phyloP scores from a whole-genome alignment of 1,284 basidiomycete genomes.

The Sanguinoderma infundibulare region DNA sequence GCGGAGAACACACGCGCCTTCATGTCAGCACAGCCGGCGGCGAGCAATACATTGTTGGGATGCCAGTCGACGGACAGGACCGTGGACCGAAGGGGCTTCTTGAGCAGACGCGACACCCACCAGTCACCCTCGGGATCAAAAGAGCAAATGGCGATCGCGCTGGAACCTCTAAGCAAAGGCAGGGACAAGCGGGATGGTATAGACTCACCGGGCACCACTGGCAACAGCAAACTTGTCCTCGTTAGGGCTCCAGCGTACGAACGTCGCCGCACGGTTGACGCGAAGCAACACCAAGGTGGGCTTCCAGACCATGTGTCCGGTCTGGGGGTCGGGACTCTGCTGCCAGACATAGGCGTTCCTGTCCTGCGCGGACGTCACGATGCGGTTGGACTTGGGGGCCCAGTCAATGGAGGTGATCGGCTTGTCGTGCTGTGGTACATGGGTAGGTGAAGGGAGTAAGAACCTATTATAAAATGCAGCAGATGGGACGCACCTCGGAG shows the following conservation, averaged over 20 bases:
- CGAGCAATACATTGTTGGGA: conserved; percentile 91
- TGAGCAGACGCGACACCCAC: conserved; percentile 98
- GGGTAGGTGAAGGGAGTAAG: background rate
- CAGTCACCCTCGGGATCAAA: conserved; percentile 98
- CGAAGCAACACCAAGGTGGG: conserved; percentile 96
- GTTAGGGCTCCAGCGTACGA: conserved; percentile 95
- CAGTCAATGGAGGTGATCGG: conserved; percentile 98
- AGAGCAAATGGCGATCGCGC: conserved; percentile 92
- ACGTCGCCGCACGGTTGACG: conserved; percentile 95
- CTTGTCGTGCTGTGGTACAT: conserved; percentile 88
- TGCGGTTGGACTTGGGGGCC: conserved; percentile 95
- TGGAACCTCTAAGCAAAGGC: conserved; percentile 31
- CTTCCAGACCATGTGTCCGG: conserved; percentile 83
- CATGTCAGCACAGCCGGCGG: conserved; percentile 94
- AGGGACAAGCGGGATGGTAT: conserved; percentile 1
- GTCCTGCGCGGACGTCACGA: conserved; percentile 98
- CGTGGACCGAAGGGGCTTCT: conserved; percentile 85
- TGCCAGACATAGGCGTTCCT: conserved; percentile 99
- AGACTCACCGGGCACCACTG: conserved; percentile 84
- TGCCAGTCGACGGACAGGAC: conserved; percentile 98
- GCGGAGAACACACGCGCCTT: conserved; percentile 98
- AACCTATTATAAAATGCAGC: background rate
- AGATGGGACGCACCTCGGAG: conserved; percentile 70
- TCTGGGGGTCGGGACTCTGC: conserved; percentile 73
- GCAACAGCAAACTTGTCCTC: conserved; percentile 99